Evolutionary conservation across 352 stramenopile genomes (phyloP).

Genomic region (Phytopythium cucurbitacearum): DNA sequence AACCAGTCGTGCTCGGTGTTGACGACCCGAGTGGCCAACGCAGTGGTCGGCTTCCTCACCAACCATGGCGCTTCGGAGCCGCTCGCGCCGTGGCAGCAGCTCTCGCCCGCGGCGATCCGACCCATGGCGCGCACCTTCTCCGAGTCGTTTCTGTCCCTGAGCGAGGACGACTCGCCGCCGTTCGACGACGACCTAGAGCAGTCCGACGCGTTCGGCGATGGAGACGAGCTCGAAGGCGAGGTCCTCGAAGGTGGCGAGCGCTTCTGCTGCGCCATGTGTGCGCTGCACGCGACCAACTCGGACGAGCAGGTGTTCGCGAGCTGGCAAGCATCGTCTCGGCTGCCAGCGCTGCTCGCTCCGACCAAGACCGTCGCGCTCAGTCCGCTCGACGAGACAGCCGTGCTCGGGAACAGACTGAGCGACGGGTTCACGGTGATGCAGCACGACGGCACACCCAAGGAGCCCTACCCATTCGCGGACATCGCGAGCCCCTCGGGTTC

Average conservation of each 20-base stretch:
- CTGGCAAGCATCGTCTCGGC: conserved; percentile 20
- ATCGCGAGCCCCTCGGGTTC: not conserved
- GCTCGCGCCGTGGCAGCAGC: conserved; percentile 13
- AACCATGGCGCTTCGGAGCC: conserved; percentile 13
- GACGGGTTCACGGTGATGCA: conserved; percentile 6
- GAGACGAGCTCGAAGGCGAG: conserved; percentile 9
- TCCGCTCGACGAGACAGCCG: conserved; percentile 15
- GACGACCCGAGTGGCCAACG: conserved; percentile 19
- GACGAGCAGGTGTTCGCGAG: conserved; percentile 35
- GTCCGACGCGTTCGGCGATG: conserved; percentile 4
- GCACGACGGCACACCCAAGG: conserved; percentile 27
- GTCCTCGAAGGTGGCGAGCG: conserved; percentile 15
- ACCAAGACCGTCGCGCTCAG: conserved; percentile 8
- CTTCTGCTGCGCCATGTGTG: conserved; percentile 39
- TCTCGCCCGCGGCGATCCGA: conserved; percentile 14
- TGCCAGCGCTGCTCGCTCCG: conserved; percentile 16
- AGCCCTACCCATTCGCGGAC: conserved; percentile 13
- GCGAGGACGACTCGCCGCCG: not conserved
- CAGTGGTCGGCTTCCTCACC: conserved; percentile 31
- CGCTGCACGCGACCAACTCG: conserved; percentile 22
- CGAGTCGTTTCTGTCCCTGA: conserved; percentile 21
- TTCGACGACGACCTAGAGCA: conserved; percentile 1
- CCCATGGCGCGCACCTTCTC: conserved; percentile 28
- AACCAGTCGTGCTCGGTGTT: conserved; percentile 38
- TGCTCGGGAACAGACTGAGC: conserved; percentile 9